phyloP scores from a whole-genome alignment of 2,329 filamentous ascomycete genomes.

The Zarea fungicola region DNA sequence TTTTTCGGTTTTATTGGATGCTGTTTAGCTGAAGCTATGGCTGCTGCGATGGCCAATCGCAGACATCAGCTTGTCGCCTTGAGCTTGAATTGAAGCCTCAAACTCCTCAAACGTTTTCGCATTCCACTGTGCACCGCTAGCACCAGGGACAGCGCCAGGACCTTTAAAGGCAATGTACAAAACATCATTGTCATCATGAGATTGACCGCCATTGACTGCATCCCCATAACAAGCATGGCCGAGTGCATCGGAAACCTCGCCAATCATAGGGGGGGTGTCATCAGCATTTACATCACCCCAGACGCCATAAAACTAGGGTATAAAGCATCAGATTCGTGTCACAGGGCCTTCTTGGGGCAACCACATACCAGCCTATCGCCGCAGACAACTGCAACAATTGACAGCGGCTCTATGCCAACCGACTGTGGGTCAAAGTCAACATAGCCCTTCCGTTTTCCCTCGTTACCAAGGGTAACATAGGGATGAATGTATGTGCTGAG shows the following conservation, averaged over 20 bases:
- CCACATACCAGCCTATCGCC: conserved; percentile 36
- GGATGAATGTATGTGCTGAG: conserved; percentile 46
- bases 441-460: conserved; percentile 27
- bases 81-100: conserved; percentile 44
- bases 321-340: too few relatives aligned
- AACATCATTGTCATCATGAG: conserved; percentile 47
- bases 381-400: conserved; percentile 52
- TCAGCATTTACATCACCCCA: conserved; percentile 54
- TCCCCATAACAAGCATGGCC: conserved; percentile 46
- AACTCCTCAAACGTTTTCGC: conserved; percentile 39
- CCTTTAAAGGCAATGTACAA: conserved; percentile 52
- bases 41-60: conserved; percentile 41
- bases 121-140: conserved; percentile 43
- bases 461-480: conserved; percentile 51
- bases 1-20: too few relatives aligned
- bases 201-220: conserved; percentile 41
- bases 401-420: conserved; percentile 43
- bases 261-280: conserved; percentile 36
- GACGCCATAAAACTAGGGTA: conserved; percentile 47
- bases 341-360: conserved; percentile 18
- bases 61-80: too few relatives aligned
- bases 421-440: conserved; percentile 35
- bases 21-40: too few relatives aligned
- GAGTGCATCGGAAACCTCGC: conserved; percentile 47
- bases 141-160: conserved; percentile 43